Evolutionary conservation across 2,329 filamentous ascomycete genomes (phyloP), one percentile per base, ranked within the genome.

Genomic region (Intubia oerlemansii): DNA sequence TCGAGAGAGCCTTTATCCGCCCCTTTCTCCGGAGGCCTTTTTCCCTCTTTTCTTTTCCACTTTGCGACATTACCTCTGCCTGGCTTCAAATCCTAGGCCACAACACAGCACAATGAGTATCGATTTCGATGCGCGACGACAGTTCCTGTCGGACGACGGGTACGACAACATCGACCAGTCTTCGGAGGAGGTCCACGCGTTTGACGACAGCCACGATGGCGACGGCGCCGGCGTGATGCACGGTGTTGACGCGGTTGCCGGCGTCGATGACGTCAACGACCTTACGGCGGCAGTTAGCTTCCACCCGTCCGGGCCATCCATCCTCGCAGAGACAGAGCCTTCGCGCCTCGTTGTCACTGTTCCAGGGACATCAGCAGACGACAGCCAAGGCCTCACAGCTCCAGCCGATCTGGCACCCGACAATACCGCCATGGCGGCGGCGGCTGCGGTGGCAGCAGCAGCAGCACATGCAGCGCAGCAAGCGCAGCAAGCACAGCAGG

Each of bases 101-200:
- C n/a, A n/a, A n/a, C n/a, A n/a, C n/a, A n/a, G n/a, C n/a, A 31
- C 24, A 9, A 41, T 41, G 39, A 38, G 37, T 27, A 34, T 41
- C 22, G 36, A 36, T 3, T 40, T 38, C 19, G 39, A 41, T 28
- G 29, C 35, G 3, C 27, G 35, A 12, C 36, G 34, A 7, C 29
- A 29, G 9, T 38, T 37, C 22, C 30, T 39, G 5, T 29, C 27
- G 12, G 38, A 41, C 15, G 39, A 40, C 11, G 35, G 31, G 27
- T 41, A 41, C 15, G 37, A 37, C 12, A 33, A 36, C n/a, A 40
- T 41, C 24, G 39, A 39, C 28, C 32, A 39, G 24, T 28, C 32
- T n/a, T 30, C 31, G 22, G 38, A 41, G 12, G 30, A 32, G 11
- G 34, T 36, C 1, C 30, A 32, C 15, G 32, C 31, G 7, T 38